Conservation (phyloP, 139 green algal genomes). For the Raphidocelis subcapitata region DNA sequence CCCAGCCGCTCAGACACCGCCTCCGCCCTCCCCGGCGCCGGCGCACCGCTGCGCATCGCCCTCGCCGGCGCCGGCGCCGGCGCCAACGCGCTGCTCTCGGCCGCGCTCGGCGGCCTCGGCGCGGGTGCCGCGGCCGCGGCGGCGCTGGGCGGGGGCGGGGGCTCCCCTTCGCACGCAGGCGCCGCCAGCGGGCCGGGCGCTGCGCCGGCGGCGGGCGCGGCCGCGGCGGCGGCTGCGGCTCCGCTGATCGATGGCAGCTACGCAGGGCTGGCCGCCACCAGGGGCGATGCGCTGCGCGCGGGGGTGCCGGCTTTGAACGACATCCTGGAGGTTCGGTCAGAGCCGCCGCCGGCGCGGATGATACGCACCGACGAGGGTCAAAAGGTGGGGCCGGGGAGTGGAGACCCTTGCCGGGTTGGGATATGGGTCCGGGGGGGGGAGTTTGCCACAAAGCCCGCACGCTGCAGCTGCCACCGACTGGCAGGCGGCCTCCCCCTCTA, state of each 20-base stretch:
- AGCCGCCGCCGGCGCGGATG: conserved; percentile 9
- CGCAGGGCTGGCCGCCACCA: background rate
- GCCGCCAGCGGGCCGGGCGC: background rate
- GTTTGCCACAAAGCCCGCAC: background rate
- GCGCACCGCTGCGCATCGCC: too few relatives aligned
- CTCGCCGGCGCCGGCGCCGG: too few relatives aligned
- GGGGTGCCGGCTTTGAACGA: conserved; percentile 33
- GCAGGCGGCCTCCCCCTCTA: too few relatives aligned
- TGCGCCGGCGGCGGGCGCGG: background rate
- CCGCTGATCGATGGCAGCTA: background rate
- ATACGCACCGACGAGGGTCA: conserved; percentile 17
- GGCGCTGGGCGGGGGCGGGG: background rate
- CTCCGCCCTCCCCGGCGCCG: too few relatives aligned
- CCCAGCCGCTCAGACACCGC: too few relatives aligned
- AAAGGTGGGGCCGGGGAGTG: too few relatives aligned
- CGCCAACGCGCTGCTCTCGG: background rate
- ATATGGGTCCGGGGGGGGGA: too few relatives aligned
- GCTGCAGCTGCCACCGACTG: background rate
- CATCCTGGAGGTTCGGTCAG: conserved; percentile 37
- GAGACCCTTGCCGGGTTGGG: too few relatives aligned
- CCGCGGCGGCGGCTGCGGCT: conserved; percentile 2
- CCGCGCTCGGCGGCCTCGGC: background rate
- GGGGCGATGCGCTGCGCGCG: background rate
- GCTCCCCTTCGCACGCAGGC: background rate
- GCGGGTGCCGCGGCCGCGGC: background rate